phyloP scores from a whole-genome alignment of 345 rosid genomes.

The Reutealis trisperma region DNA sequence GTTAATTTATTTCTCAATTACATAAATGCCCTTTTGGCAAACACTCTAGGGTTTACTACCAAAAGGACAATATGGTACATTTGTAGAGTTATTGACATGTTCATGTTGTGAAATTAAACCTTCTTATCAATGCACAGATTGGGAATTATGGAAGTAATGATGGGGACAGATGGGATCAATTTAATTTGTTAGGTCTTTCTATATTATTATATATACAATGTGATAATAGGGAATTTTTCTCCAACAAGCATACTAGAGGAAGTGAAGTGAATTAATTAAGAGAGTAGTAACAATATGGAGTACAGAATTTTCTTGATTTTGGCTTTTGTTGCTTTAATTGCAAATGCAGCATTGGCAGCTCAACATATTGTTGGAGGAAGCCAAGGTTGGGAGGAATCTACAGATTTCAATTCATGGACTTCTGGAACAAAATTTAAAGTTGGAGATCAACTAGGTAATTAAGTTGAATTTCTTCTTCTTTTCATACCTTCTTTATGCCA shows the following conservation, averaged over 20 bases:
- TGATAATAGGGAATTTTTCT: background rate
- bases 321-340: slow-evolving; percentile 39
- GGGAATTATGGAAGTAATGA: background rate
- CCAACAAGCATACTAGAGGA: background rate
- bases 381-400: slow-evolving; percentile 87
- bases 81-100: background rate
- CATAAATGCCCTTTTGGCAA: background rate
- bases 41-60: background rate
- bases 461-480: background rate
- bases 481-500: too few relatives aligned
- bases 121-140: background rate
- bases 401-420: slow-evolving; percentile 72
- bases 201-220: slow-evolving; percentile 22
- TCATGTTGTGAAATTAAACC: slow-evolving; percentile 10
- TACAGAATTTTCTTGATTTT: slow-evolving; percentile 30
- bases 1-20: background rate
- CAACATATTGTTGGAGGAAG: slow-evolving; percentile 80
- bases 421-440: slow-evolving; percentile 68
- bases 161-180: background rate
- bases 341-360: slow-evolving; percentile 42
- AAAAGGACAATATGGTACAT: background rate
- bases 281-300: slow-evolving; percentile 22
- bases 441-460: slow-evolving; percentile 76
- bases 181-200: background rate
- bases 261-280: background rate